Percentiles rank a stretch among this genome's conserved stretches.
Conservation (phyloP, 257 asterid species). For the Solanum medicagineum region DNA sequence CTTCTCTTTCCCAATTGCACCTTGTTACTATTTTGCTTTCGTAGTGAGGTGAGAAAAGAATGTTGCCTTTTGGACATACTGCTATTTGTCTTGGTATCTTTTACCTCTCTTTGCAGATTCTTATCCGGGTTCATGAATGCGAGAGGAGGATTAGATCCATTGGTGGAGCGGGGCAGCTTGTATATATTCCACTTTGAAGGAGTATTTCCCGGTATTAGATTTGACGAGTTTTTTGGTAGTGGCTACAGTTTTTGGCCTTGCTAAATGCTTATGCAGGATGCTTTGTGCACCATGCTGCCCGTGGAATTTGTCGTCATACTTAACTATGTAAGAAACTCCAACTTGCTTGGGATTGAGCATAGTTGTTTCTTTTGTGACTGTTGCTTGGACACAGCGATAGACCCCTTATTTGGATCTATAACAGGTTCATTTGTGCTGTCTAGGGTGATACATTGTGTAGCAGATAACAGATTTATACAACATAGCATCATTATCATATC, state of each 20-base stretch:
- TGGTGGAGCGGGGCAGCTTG: not conserved
- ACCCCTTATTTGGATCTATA: not conserved
- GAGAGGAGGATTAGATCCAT: not conserved
- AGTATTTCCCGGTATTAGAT: not conserved
- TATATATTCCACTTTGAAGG: not conserved
- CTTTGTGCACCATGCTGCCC: too few relatives aligned
- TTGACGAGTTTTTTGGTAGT: not conserved
- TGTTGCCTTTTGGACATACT: not conserved
- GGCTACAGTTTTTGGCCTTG: not conserved
- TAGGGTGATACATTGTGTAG: not conserved
- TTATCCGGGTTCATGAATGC: not conserved
- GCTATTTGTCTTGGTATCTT: not conserved
- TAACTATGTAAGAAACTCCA: not conserved
- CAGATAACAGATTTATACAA: not conserved
- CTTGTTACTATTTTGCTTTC: not conserved
- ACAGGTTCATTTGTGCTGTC: not conserved
- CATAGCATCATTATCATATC: not conserved
- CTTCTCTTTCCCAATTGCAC: not conserved
- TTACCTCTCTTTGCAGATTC: not conserved
- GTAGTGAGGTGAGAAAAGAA: not conserved
- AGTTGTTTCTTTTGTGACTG: not conserved
- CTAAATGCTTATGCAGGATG: too few relatives aligned
- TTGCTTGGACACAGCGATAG: not conserved
- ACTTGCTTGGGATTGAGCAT: not conserved
- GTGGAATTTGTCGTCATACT: not conserved